Conservation (phyloP, 148 eudicot genomes). For the Limonium bicolor region DNA sequence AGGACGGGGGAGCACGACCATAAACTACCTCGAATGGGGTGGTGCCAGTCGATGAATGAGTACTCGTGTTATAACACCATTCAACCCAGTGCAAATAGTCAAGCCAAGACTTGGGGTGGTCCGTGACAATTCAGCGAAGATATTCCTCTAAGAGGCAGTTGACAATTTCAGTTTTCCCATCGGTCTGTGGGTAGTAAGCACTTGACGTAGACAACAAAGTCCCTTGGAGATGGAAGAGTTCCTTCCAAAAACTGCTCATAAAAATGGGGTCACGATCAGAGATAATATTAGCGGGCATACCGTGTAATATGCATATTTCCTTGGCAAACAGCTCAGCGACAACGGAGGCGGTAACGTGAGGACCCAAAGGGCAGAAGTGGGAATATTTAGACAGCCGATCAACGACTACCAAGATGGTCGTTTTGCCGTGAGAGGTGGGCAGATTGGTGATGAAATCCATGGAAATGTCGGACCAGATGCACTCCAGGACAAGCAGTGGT, state of each 20-base stretch:
- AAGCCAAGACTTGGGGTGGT: too few relatives aligned
- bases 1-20: too few relatives aligned
- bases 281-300: neutral
- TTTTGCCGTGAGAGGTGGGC: neutral
- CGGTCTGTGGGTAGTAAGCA: too few relatives aligned
- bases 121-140: neutral
- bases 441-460: neutral
- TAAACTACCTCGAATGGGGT: too few relatives aligned
- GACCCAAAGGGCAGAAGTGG: neutral
- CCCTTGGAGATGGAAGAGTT: too few relatives aligned
- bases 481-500: neutral
- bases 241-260: too few relatives aligned
- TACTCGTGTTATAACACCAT: too few relatives aligned
- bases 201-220: too few relatives aligned
- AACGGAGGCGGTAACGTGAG: neutral
- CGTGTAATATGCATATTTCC: neutral
- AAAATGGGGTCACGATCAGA: neutral
- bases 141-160: neutral
- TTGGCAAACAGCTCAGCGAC: neutral
- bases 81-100: too few relatives aligned
- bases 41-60: too few relatives aligned
- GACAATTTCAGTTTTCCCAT: too few relatives aligned
- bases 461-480: neutral
- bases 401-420: neutral
- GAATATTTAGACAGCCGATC: neutral